phyloP scores from a whole-genome alignment of 2,329 filamentous ascomycete genomes.

The Phyllosticta paracitricarpa region DNA sequence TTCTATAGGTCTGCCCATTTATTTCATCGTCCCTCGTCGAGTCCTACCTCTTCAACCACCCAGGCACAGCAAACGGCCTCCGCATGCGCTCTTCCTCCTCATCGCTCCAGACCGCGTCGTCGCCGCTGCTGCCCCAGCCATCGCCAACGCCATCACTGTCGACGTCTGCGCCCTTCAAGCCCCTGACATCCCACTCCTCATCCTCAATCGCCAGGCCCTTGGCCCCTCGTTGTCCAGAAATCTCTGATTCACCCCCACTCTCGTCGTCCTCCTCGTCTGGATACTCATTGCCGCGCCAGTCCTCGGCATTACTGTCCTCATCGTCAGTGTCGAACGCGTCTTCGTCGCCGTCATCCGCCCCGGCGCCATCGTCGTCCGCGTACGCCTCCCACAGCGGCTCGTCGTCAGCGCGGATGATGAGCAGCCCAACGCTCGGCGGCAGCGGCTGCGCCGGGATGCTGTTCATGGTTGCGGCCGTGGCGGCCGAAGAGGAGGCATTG shows the following conservation, averaged over 20 bases:
- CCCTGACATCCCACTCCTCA: background rate
- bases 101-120: background rate
- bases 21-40: background rate
- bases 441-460: constrained; percentile 23
- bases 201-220: constrained; percentile 1
- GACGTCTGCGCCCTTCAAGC: background rate
- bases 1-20: background rate
- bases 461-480: constrained; percentile 25
- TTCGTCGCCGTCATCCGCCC: constrained; percentile 24
- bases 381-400: constrained; percentile 47
- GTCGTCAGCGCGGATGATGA: constrained; percentile 42
- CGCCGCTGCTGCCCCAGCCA: background rate
- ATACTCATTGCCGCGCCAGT: constrained; percentile 71
- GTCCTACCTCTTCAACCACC: background rate
- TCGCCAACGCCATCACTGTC: background rate
- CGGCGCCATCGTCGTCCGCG: constrained; percentile 43
- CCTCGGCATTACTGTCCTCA: constrained; percentile 59
- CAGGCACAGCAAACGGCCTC: background rate
- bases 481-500: background rate
- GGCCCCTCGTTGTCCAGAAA: too few species aligned
- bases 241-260: too few species aligned
- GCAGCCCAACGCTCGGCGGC: constrained; percentile 25
- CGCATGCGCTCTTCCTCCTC: background rate
- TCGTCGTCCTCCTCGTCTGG: constrained; percentile 67
- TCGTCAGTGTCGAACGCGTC: constrained; percentile 48